phyloP scores from a whole-genome alignment of 441 rosid species.

The Rhodomyrtus psidioides region DNA sequence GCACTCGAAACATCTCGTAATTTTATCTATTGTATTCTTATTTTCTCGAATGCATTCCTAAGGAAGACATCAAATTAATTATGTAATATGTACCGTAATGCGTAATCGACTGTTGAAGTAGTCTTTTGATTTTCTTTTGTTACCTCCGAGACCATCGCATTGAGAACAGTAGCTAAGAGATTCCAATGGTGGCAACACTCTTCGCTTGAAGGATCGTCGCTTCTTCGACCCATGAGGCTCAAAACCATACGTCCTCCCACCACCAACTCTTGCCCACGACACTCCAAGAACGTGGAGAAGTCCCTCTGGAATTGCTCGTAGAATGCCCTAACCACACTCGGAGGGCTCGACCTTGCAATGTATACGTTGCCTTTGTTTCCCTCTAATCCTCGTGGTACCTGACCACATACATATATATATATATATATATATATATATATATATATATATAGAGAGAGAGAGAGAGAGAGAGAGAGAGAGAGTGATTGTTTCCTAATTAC shows the following conservation, averaged over 20 bases:
- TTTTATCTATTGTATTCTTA: background rate
- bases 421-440: no score
- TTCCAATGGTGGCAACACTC: background rate
- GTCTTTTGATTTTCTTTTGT: background rate
- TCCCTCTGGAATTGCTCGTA: conserved; percentile 1
- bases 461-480: no score
- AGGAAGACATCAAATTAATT: background rate
- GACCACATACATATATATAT: background rate
- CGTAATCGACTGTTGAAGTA: background rate
- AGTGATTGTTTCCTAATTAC: background rate
- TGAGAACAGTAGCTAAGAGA: background rate
- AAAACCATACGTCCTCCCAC: background rate
- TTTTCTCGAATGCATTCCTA: background rate
- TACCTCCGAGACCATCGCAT: conserved; percentile 3
- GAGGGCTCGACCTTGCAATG: background rate
- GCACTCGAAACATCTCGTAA: background rate
- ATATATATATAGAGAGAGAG: no score
- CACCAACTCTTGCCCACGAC: background rate
- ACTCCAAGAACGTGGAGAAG: background rate
- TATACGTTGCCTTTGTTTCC: background rate
- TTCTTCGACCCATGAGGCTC: background rate
- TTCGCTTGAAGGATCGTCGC: background rate
- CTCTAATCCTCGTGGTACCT: conserved; percentile 3
- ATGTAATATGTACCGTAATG: no score
- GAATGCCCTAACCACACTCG: background rate